A percentile compares a stretch with the other conserved stretches of the same genome.
phyloP scores from a whole-genome alignment of 2,329 filamentous ascomycete genomes.

The Xylogone sp. region DNA sequence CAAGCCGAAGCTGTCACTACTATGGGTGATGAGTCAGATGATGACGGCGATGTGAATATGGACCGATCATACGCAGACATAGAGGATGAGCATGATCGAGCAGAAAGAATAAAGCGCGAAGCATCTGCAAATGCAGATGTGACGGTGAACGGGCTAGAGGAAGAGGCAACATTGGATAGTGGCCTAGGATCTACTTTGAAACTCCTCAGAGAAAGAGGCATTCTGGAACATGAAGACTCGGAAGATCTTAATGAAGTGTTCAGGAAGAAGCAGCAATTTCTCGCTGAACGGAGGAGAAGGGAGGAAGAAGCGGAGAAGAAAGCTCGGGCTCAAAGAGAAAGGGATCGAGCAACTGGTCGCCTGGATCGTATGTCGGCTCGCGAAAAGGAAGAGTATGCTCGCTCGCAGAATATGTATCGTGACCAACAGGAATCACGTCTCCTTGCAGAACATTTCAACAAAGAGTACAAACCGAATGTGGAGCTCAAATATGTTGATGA shows the following conservation, averaged over 20 bases:
- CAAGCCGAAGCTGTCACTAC: constrained; percentile 37
- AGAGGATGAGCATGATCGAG: constrained; percentile 41
- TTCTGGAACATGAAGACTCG: constrained; percentile 64
- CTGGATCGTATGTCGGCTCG: constrained; percentile 87
- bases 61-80: constrained; percentile 29
- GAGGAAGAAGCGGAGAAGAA: constrained; percentile 77
- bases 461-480: constrained; percentile 85
- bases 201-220: constrained; percentile 79
- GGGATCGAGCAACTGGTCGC: constrained; percentile 77
- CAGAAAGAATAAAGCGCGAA: constrained; percentile 47
- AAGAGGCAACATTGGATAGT: constrained; percentile 74
- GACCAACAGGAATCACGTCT: constrained; percentile 80
- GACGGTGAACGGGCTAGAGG: constrained; percentile 71
- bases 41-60: constrained; percentile 38
- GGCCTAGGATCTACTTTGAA: constrained; percentile 80
- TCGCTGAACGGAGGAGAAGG: constrained; percentile 72
- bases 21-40: constrained; percentile 40
- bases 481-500: constrained; percentile 91
- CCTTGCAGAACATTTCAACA: constrained; percentile 81
- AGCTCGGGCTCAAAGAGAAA: constrained; percentile 77
- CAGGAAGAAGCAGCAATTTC: constrained; percentile 72
- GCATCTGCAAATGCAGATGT: constrained; percentile 46
- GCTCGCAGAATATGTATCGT: constrained; percentile 81
- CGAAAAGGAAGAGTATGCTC: constrained; percentile 85
- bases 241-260: constrained; percentile 62